Evolutionary conservation across 768 basidiomycete species (phyloP).

Genomic region (Lactifluus subvellereus): DNA sequence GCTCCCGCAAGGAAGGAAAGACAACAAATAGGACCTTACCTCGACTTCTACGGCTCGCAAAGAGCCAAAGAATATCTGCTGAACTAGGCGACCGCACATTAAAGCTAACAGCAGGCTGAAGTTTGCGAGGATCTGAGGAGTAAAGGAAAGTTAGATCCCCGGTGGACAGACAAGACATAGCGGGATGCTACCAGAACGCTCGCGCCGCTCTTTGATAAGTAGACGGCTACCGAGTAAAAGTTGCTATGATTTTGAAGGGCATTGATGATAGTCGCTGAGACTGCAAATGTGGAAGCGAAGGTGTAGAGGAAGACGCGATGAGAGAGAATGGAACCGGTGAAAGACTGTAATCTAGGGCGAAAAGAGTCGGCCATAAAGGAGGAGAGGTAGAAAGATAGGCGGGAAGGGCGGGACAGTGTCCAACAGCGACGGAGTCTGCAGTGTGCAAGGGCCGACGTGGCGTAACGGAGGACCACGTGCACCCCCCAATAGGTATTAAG

Average conservation of each 20-base stretch:
- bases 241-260: constrained; percentile 80
- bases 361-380: constrained; percentile 38
- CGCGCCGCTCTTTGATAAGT: constrained; percentile 89
- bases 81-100: constrained; percentile 68
- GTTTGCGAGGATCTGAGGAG: constrained; percentile 77
- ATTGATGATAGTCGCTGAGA: constrained; percentile 68
- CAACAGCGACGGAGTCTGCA: neutral
- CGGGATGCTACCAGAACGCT: constrained; percentile 69
- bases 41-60: constrained; percentile 87
- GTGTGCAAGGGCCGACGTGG: constrained; percentile 6
- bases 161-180: neutral
- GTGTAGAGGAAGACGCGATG: constrained; percentile 68
- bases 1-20: neutral
- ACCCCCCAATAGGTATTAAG: too few species aligned
- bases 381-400: neutral
- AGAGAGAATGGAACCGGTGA: constrained; percentile 47
- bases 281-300: constrained; percentile 58
- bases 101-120: constrained; percentile 78
- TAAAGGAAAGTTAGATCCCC: neutral
- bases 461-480: neutral
- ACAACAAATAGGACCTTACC: constrained; percentile 40
- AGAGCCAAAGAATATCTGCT: constrained; percentile 86
- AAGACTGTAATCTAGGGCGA: constrained; percentile 45
- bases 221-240: constrained; percentile 91
- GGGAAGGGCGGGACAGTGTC: too few species aligned